These are phyloP conservation scores for Suillus sp. DNA, from an alignment of 768 basidiomycete genomes.

Conservation along the genomic window DNA sequence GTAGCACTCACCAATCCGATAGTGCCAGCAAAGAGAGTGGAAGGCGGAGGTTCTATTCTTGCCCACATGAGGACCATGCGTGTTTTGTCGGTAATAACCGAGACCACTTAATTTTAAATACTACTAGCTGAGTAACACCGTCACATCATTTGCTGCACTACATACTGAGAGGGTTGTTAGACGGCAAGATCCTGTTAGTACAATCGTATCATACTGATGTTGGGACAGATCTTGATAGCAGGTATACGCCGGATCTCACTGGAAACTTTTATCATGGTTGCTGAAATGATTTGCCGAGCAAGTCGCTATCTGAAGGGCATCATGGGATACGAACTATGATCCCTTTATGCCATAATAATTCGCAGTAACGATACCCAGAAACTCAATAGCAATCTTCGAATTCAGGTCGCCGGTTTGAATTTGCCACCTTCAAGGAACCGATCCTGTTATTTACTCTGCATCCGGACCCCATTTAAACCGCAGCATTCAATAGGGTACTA, in stretches of 20 bases:
- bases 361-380: no score
- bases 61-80: not conserved
- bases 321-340: not conserved
- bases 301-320: no score
- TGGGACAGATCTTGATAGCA: no score
- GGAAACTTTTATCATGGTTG: not conserved
- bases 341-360: conserved; percentile 1
- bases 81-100: not conserved
- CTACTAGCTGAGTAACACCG: not conserved
- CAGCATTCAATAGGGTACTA: not conserved
- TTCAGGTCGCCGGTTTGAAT: conserved; percentile 1
- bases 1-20: not conserved
- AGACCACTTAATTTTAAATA: not conserved
- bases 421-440: not conserved
- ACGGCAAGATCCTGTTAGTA: no score
- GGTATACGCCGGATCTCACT: not conserved
- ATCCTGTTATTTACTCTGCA: not conserved
- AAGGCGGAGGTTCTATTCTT: not conserved
- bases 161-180: not conserved
- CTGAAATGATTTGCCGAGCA: not conserved
- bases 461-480: conserved; percentile 11
- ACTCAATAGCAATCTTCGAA: conserved; percentile 1
- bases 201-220: no score
- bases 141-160: not conserved
- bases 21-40: not conserved